Evolutionary conservation across 345 rosid species (phyloP).

Genomic region (Eucalyptus paniculata): DNA sequence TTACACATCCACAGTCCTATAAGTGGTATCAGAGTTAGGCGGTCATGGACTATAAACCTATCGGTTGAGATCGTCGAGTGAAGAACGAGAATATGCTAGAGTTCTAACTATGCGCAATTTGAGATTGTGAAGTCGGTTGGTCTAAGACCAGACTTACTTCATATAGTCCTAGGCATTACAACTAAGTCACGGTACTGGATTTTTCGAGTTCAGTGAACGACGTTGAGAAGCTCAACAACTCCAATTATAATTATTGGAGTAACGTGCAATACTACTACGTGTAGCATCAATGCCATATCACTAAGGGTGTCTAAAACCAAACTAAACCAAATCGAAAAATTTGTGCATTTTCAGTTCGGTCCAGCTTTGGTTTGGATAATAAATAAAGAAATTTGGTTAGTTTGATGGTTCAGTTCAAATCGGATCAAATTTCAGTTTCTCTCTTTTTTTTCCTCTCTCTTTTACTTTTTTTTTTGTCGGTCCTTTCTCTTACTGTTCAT

Average conservation of each 20-base stretch:
- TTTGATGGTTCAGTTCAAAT: too few relatives aligned
- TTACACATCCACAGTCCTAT: not conserved
- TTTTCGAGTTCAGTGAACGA: fast-evolving
- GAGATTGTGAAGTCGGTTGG: not conserved
- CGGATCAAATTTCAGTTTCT: fast-evolving
- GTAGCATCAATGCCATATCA: not conserved
- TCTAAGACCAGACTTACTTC: not conserved
- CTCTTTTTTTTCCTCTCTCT: fast-evolving
- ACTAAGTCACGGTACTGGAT: not conserved
- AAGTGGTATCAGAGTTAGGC: not conserved
- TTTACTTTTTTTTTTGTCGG: too few relatives aligned
- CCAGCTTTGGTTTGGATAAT: too few relatives aligned
- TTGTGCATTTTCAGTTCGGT: too few relatives aligned
- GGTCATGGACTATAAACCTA: not conserved
- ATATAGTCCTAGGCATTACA: not conserved
- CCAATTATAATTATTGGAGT: not conserved
- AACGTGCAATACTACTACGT: fast-evolving
- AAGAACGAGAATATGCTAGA: not conserved
- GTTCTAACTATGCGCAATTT: not conserved
- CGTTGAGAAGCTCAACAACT: not conserved
- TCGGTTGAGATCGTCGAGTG: fast-evolving
- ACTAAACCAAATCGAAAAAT: too few relatives aligned
- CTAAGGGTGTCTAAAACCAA: too few relatives aligned
- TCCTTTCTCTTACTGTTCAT: too few relatives aligned
- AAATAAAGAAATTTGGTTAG: too few relatives aligned